phyloP scores from a whole-genome alignment of 495 filamentous ascomycete species.

The Thermothielavioides terrestris region DNA sequence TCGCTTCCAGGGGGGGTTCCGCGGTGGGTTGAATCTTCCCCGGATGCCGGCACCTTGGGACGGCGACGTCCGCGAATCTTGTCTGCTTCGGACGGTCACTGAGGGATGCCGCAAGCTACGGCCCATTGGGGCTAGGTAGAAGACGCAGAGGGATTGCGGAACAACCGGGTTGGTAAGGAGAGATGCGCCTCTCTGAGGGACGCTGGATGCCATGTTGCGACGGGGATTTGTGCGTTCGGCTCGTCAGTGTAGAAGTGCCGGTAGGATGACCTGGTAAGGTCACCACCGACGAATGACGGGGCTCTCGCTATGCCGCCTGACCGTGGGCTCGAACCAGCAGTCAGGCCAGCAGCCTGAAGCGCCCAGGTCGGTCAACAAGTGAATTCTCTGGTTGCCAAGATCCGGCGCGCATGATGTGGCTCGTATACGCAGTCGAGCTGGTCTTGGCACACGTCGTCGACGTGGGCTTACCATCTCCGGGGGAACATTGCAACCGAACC shows the following conservation, averaged over 20 bases:
- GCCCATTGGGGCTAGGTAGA: not conserved
- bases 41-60: not conserved
- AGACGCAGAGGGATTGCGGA: not conserved
- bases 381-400: not conserved
- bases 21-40: not conserved
- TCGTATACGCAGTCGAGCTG: conserved; percentile 2
- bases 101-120: not conserved
- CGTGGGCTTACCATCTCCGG: no score
- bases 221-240: no score
- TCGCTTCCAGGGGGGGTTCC: not conserved
- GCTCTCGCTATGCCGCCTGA: not conserved
- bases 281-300: not conserved
- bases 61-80: conserved; percentile 2
- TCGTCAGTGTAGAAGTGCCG: no score
- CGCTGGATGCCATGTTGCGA: no score
- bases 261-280: not conserved
- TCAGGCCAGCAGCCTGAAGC: not conserved
- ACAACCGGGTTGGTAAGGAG: not conserved
- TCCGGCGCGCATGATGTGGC: not conserved
- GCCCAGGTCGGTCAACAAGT: no score
- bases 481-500: no score
- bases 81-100: not conserved
- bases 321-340: not conserved
- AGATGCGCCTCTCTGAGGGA: no score
- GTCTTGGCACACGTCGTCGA: conserved; percentile 2